Base-by-base conservation (phyloP, 495 filamentous ascomycete genomes). In the Jackrogersella minutella region DNA sequence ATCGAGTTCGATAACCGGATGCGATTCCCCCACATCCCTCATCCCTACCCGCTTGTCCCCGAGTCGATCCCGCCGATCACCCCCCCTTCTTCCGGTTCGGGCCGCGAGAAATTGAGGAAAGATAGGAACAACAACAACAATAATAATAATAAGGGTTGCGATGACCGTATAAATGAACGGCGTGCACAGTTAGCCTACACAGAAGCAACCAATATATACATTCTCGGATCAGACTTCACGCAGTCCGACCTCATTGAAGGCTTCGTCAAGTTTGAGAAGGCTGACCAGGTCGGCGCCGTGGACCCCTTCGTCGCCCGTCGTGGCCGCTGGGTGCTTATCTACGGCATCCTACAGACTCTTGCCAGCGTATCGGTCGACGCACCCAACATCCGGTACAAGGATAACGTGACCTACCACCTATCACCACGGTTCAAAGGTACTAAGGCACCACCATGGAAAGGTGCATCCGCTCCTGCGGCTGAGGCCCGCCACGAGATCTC, bases 321-420 rank as follows among this genome's bases (percentile, higher is more conserved):
- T 28, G 87, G 87, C 33, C 86, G 90, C 50, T 93, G 90, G 90
- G 77, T 91, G 2, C 75, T 93, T 10, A 82, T 93, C 34, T 93
- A 93, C 72, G 85, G 86, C 30, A 79, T 89, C 11, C 76, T 93
- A 16, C 90, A 93, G 73, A 86, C 86, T 0, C 81, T 92, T 1
- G 88, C 88, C 0, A 85, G 82, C 40, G 80, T 92, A 37, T 83
- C 87, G 6, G 89, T 91, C 31, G 89, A 92, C 65, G 79, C 85
- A 3, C 86, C 85, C 8, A 81, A 83, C 17, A 77, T 89, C 0
- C 81, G 82, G 7, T 88, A 85, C 72, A 82, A 79, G 13, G 82
- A 87, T 6, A 82, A 81, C 9, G 87, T 90, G 1, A 66, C 81
- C 30, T 91, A 92, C 72, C 87, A 90, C 66, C 81, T 92, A 11